Evolutionary conservation across 2,329 filamentous ascomycete genomes (phyloP), one percentile per base, ranked within the genome.

Genomic region (Aspergillus pseudonomiae): DNA sequence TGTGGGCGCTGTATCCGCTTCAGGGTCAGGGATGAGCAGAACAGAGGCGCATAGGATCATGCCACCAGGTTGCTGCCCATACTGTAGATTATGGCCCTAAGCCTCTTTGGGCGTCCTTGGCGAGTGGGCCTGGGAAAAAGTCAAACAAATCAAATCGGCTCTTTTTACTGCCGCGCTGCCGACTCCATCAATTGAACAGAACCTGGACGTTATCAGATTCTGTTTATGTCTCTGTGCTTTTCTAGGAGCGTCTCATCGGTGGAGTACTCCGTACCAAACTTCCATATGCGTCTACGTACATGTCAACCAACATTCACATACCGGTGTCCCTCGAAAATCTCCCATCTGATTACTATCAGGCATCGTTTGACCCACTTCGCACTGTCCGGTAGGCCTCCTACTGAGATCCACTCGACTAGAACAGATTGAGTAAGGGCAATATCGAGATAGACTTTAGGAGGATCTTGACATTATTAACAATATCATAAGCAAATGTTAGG

Each of bases 71-170:
- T 43, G 41, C 41, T 43, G 41, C 12, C 39, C 41, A 48, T 48
- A 48, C 34, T 12, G 21, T 32, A 32, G 16, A 32, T 52, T 52
- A 32, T 21, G 9, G 19, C 24, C 24, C 46, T 50, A 50, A 28
- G 12, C 46, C 46, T 19, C 24, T 28, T 50, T 50, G 21, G 19
- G 48, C 12, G 4, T n/a, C 11, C 48, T 52, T 52, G 48, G 48
- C 48, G 19, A 19, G 48, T 52, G 48, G 48, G 48, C 19, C 26
- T 6, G 21, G 4, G 12, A 11, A 16, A 41, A 48, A 19, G 28
- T 52, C 48, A 52, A 52, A 52, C 46, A 50, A 50, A 50, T 52
- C 48, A 32, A 52, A 52, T 28, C 48, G 48, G 48, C 48, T n/a
- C 16, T 52, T 30, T 21, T n/a, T 32, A 19, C 26, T 52, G 14